A percentile compares a stretch with the other conserved stretches of the same genome.
These are phyloP conservation scores for Eremothecium sinecaudum DNA, from an alignment of 1,139 yeast species.

Conservation along the genomic window DNA sequence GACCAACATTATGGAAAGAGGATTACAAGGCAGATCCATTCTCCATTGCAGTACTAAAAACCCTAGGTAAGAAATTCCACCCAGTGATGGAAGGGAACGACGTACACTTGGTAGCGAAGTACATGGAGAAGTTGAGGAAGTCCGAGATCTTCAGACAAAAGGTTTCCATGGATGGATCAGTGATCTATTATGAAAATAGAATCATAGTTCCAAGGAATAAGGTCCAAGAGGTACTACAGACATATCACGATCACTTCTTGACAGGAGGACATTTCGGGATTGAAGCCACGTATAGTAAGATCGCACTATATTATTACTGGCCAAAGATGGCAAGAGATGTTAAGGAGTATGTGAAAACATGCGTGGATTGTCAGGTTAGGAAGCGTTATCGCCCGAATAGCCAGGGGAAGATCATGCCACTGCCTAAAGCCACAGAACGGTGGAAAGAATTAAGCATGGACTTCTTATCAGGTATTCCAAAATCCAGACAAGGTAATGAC, in stretches of 20 bases:
- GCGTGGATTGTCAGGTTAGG: slow-evolving; percentile 11
- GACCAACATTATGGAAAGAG: slow-evolving; percentile 1
- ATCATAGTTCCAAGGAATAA: slow-evolving; percentile 1
- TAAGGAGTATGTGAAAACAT: slow-evolving; percentile 6
- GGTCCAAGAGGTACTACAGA: not conserved
- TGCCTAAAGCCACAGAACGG: slow-evolving; percentile 9
- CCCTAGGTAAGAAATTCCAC: not conserved
- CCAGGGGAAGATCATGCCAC: slow-evolving; percentile 7
- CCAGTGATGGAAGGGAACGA: slow-evolving; percentile 1
- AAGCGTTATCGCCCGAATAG: slow-evolving; percentile 6
- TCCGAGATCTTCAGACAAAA: slow-evolving; percentile 1
- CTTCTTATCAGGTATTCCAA: slow-evolving; percentile 11
- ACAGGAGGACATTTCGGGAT: slow-evolving; percentile 11
- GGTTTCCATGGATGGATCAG: not conserved
- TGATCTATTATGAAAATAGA: slow-evolving; percentile 2
- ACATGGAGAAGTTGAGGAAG: slow-evolving; percentile 1
- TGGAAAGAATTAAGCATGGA: slow-evolving; percentile 12
- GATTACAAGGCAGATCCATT: slow-evolving; percentile 4
- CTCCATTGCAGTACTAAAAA: slow-evolving; percentile 1
- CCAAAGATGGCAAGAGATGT: slow-evolving; percentile 5
- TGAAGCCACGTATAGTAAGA: slow-evolving; percentile 5
- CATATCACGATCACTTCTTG: slow-evolving; percentile 1
- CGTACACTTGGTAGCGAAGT: not conserved
- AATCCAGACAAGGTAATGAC: slow-evolving; percentile 2
- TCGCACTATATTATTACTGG: slow-evolving; percentile 9